Base-by-base conservation (phyloP, 257 asterid genomes). In the Capsicum pubescens region DNA sequence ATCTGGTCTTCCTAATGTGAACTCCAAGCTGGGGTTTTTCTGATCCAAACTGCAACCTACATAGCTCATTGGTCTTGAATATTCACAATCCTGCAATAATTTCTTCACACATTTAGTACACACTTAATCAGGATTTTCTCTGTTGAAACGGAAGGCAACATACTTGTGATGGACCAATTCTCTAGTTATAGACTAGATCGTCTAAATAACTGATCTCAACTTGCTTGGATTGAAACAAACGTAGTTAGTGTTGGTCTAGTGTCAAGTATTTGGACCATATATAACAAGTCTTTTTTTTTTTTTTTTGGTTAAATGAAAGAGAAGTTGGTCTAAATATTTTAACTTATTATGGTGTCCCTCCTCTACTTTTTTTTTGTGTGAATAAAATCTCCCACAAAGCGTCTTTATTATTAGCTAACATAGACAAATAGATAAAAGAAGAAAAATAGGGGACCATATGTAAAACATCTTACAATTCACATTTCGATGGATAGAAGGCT, bases 1-100 rank as follows among this genome's bases (percentile, higher is more conserved):
- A 68, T 87, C 90, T 72, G 91, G 90, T 84, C 91, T 89, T 76
- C 91, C 91, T 84, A 89, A 86, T 79, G 91, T 89, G 90, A 89
- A 89, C 82, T 89, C 91, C 91, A 89, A 86, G 84, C 91, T 89
- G 15, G 90, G 91, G 54, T 89, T 46, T 77, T 55, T 77, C 50
- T 77, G 32, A 77, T 77, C 82, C 82, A 77, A 77, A 77, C 66
- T 77, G 82, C 82, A 77, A 77, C 82, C 82, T 54, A 54, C 82
- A 71, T 72, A 56, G 48, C 82, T 83, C 81, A 69, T n/a, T 56
- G 81, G 26, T 80, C 61, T 69, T 68, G 81, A 39, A 70, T 77
- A 83, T 19, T 71, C 85, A 71, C 74, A 71, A 57, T 42, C 85
- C 85, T 83, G 82, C 85, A 83, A 69, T 83, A 77, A 26, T 77